phyloP scores from a whole-genome alignment of 257 asterid genomes.

The Henckelia pumila region DNA sequence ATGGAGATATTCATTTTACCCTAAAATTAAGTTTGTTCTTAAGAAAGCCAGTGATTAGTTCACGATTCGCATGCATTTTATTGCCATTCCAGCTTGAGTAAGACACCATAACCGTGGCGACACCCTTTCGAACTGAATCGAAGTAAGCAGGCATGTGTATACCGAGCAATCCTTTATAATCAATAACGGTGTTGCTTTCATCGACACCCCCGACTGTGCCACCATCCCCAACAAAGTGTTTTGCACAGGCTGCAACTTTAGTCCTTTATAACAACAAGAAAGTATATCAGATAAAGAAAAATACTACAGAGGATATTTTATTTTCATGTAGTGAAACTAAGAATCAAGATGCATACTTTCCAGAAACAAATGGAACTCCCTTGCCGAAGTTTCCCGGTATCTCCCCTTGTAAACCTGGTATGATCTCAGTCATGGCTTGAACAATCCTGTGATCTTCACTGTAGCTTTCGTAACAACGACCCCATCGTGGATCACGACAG shows the following conservation, averaged over 20 bases:
- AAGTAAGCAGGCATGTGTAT: conserved; percentile 74
- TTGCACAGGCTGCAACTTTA: conserved; percentile 73
- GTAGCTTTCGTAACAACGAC: conserved; percentile 87
- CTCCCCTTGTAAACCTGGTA: conserved; percentile 94
- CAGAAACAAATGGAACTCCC: conserved; percentile 16
- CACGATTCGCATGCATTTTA: conserved; percentile 66
- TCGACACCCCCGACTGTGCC: conserved; percentile 64
- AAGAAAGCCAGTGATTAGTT: conserved; percentile 59
- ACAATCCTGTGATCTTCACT: conserved; percentile 85
- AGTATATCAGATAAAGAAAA: conserved; percentile 2
- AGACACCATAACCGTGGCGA: conserved; percentile 65
- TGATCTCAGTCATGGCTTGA: conserved; percentile 74
- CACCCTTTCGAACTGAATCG: conserved; percentile 64
- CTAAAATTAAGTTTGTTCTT: conserved; percentile 59
- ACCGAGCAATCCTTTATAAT: conserved; percentile 39
- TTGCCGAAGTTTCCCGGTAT: conserved; percentile 39
- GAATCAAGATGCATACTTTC: conserved; percentile 9
- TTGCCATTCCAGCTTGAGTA: conserved; percentile 73
- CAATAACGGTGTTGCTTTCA: conserved; percentile 49
- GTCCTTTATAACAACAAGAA: conserved; percentile 33
- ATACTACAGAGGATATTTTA: background rate
- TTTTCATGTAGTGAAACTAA: background rate
- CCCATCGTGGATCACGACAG: conserved; percentile 96
- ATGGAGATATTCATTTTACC: conserved; percentile 29
- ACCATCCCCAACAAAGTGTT: conserved; percentile 78